These are phyloP conservation scores for Melastoma malabathricum DNA, from an alignment of 345 rosid species.

Conservation along the genomic window DNA sequence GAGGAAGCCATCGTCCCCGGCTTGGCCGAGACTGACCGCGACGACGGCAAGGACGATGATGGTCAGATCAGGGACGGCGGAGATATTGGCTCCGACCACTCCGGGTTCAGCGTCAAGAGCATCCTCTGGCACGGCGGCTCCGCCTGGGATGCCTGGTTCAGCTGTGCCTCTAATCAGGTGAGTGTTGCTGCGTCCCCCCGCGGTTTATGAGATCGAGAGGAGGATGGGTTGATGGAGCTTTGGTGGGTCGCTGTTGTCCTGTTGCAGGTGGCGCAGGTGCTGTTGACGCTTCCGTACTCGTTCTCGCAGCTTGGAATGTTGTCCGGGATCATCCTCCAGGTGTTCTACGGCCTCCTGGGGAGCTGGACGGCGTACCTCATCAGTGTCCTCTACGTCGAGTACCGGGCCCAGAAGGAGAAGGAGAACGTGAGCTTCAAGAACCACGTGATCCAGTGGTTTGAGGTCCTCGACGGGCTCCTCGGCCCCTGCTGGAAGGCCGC, in stretches of 20 bases:
- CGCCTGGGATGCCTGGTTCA: constrained; percentile 99
- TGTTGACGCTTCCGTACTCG: constrained; percentile 86
- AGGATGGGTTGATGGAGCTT: too few species aligned
- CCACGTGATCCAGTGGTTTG: constrained; percentile 86
- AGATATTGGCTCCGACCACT: constrained; percentile 12
- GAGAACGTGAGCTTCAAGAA: constrained; percentile 52
- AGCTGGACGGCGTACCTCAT: constrained; percentile 99
- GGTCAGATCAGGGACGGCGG: constrained; percentile 18
- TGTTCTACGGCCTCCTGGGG: constrained; percentile 81
- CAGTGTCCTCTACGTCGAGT: constrained; percentile 90
- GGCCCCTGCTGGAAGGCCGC: constrained; percentile 93
- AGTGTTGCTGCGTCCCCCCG: background rate
- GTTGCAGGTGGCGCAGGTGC: constrained; percentile 83
- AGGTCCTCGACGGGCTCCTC: constrained; percentile 86
- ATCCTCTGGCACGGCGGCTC: constrained; percentile 98
- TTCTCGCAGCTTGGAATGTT: constrained; percentile 93
- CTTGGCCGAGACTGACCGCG: background rate
- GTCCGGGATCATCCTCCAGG: constrained; percentile 75
- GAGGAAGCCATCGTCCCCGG: constrained; percentile 16
- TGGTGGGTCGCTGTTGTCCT: background rate
- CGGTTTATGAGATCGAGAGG: background rate
- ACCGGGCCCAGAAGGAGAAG: constrained; percentile 80
- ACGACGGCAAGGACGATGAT: constrained; percentile 3
- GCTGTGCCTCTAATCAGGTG: constrained; percentile 96
- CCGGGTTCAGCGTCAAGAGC: constrained; percentile 45